These are phyloP conservation scores for Meripilus lineatus DNA, from an alignment of 1,284 basidiomycete species.

Conservation along the genomic window DNA sequence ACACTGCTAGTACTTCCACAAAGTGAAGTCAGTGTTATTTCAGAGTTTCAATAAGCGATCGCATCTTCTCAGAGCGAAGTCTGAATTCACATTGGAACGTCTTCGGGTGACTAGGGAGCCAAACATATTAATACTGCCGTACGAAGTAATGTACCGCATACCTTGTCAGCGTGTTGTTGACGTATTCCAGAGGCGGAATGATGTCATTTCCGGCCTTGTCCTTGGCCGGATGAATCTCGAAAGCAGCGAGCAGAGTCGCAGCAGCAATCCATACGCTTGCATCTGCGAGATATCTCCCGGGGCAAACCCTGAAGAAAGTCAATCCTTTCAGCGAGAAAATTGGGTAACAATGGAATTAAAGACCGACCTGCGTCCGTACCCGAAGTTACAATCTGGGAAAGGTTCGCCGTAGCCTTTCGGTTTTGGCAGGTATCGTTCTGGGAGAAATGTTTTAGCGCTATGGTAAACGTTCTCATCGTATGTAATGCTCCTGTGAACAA, in stretches of 20 bases:
- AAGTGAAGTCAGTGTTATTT: too few relatives aligned
- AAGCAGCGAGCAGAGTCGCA: constrained; percentile 15
- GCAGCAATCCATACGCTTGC: constrained; percentile 16
- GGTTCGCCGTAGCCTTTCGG: constrained; percentile 2
- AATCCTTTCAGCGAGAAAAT: too few relatives aligned
- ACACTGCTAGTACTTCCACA: too few relatives aligned
- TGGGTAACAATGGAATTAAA: too few relatives aligned
- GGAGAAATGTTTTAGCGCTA: constrained; percentile 3
- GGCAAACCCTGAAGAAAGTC: constrained; percentile 9
- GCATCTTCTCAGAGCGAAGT: background rate
- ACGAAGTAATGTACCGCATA: background rate
- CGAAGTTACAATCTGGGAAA: constrained; percentile 6
- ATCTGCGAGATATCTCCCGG: constrained; percentile 16
- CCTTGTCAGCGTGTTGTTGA: background rate
- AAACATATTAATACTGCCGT: background rate
- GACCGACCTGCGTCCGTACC: constrained; percentile 10
- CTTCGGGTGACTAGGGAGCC: background rate
- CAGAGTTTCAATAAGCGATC: background rate
- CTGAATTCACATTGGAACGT: background rate
- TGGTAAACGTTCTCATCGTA: constrained; percentile 3
- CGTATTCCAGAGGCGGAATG: background rate
- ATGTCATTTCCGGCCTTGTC: background rate
- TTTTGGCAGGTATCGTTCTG: constrained; percentile 2
- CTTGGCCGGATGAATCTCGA: constrained; percentile 12
- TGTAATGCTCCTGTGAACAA: background rate